Evolutionary conservation across 305 asterid genomes (phyloP).

Genomic region (Nicotiana rustica): DNA sequence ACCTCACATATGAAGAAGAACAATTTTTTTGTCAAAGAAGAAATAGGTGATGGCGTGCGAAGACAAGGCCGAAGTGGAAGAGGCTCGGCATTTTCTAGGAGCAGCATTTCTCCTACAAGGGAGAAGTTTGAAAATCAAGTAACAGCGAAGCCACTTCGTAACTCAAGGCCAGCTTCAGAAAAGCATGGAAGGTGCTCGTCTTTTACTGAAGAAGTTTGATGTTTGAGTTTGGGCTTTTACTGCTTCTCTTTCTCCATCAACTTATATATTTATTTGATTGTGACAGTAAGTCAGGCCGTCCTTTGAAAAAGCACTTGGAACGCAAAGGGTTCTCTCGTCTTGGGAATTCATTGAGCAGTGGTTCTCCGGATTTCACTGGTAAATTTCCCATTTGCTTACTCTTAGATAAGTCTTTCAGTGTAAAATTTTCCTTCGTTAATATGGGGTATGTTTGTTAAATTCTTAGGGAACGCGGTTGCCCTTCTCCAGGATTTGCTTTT

Average conservation of each 20-base stretch:
- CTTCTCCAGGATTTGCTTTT: neutral
- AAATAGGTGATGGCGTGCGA: conserved; percentile 77
- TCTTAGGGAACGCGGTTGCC: neutral
- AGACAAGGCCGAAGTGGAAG: conserved; percentile 96
- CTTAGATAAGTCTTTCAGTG: neutral
- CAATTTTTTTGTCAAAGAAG: conserved; percentile 74
- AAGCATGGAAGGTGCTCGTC: conserved; percentile 82
- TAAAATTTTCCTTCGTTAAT: neutral
- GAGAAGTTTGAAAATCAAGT: conserved; percentile 75
- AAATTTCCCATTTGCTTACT: conserved; percentile 40
- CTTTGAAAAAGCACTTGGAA: conserved; percentile 82
- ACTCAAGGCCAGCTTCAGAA: conserved; percentile 70
- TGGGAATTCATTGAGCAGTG: conserved; percentile 72
- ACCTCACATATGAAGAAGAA: conserved; percentile 64
- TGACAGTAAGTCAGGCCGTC: conserved; percentile 94
- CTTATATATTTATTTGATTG: conserved; percentile 42
- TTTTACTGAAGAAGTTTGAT: conserved; percentile 31
- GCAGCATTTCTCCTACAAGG: conserved; percentile 79
- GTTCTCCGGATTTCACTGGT: conserved; percentile 93
- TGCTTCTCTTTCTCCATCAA: conserved; percentile 33
- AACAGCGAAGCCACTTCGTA: conserved; percentile 74
- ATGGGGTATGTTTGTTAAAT: neutral
- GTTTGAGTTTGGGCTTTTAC: conserved; percentile 17
- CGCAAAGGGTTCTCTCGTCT: conserved; percentile 92
- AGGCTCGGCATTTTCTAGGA: conserved; percentile 78